Base-by-base conservation (phyloP, 108 stramenopile genomes). In the Cyclotella choctawhatcheeana region DNA sequence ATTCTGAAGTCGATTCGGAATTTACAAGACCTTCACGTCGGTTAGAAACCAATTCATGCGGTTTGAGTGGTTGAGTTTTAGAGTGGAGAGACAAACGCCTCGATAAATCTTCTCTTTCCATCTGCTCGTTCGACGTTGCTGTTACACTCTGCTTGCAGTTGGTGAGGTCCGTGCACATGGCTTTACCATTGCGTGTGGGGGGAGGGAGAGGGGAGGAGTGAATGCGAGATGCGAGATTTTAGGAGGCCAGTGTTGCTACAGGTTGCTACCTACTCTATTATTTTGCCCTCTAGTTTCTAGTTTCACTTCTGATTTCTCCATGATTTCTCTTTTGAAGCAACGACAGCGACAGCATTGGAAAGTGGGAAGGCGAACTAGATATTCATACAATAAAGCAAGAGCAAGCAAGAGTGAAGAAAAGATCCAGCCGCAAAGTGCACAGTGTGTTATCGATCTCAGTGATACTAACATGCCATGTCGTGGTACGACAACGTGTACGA, bases 1-100 rank as follows among this genome's bases (percentile, higher is more conserved):
- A n/a, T n/a, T n/a, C n/a, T n/a, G n/a, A 12, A 40, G 37, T 52
- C 2, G 55, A 56, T 56, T 14, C 10, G 4, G 55, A 12, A 29
- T 30, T 7, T 31, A n/a, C 20, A 0, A 56, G 17, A 31, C 29
- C 55, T 31, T 56, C 29, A 14, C 10, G 55, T 29, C 55, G 55
- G 51, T 22, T 56, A 4, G 55, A 56, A 0, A 56, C 55, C 29
- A 56, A 31, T 10, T 56, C 55, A n/a, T 56, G 55, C 12, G 55
- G 55, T 56, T 29, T 30, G 10, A 56, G 55, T 1, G 29, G 55
- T n/a, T 31, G 29, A 31, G 10, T 1, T 56, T 30, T 56, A 1
- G 55, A 56, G 55, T 30, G 27, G 10, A 31, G 29, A 31, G 55
- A 56, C 29, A 56, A 1, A 12, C 12, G 29, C 29, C 2, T 29